Evolutionary conservation across 2,329 filamentous ascomycete species (phyloP).

Genomic region (Talaromyces funiculosus): DNA sequence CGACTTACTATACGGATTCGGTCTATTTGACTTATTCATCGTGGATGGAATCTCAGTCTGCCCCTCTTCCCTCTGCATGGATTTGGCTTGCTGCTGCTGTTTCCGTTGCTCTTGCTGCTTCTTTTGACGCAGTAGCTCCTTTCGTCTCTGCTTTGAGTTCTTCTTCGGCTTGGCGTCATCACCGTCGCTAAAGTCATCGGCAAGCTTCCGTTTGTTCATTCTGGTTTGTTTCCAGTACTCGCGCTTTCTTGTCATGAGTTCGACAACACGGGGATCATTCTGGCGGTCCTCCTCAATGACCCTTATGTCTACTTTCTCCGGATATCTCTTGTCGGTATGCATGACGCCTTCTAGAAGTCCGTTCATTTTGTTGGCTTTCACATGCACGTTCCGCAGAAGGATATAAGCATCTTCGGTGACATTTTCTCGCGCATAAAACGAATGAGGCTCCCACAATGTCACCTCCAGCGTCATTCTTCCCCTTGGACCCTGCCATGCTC

Average conservation of each 20-base stretch:
- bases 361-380: constrained; percentile 50
- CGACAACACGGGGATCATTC: constrained; percentile 45
- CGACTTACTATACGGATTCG: constrained; percentile 38
- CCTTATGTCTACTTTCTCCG: constrained; percentile 54
- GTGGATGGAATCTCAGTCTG: constrained; percentile 20
- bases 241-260: constrained; percentile 58
- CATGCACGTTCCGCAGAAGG: constrained; percentile 64
- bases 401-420: constrained; percentile 60
- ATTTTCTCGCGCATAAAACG: constrained; percentile 49
- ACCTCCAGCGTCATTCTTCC: constrained; percentile 68
- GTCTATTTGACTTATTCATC: constrained; percentile 24
- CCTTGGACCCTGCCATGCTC: constrained; percentile 65
- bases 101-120: constrained; percentile 25
- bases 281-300: constrained; percentile 48
- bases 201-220: constrained; percentile 30
- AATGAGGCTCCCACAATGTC: constrained; percentile 65
- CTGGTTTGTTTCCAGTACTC: constrained; percentile 55
- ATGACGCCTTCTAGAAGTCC: constrained; percentile 66
- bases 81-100: constrained; percentile 27
- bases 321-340: constrained; percentile 53
- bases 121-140: constrained; percentile 25
- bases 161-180: constrained; percentile 32
- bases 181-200: constrained; percentile 18
- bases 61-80: constrained; percentile 26
- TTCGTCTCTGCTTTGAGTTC: constrained; percentile 32